These are phyloP conservation scores for Zea luxurians DNA, from an alignment of 176 grass and related monocot genomes.

Conservation along the genomic window DNA sequence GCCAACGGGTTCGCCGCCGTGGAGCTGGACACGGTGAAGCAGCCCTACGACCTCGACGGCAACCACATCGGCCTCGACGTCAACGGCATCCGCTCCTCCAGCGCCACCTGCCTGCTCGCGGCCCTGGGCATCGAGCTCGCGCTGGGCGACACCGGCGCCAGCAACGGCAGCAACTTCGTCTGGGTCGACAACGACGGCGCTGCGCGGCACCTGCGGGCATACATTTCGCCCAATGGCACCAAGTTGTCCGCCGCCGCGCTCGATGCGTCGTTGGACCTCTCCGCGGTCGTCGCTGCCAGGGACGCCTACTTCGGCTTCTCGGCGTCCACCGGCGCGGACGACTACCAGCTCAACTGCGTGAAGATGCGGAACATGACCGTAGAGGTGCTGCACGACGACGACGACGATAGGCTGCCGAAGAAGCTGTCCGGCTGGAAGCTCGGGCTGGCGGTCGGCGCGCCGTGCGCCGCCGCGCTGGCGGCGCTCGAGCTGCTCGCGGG, in stretches of 20 bases:
- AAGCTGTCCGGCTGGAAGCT: constrained; percentile 38
- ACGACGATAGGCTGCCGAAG: not conserved
- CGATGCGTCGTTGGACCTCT: constrained; percentile 67
- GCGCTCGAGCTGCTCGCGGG: constrained; percentile 35
- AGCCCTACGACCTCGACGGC: too few relatives aligned
- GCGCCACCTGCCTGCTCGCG: constrained; percentile 14
- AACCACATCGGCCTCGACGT: too few relatives aligned
- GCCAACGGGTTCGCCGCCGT: constrained; percentile 66
- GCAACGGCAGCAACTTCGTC: constrained; percentile 5
- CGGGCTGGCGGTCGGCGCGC: constrained; percentile 42
- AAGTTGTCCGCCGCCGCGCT: too few relatives aligned
- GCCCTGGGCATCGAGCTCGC: constrained; percentile 63
- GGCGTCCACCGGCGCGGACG: constrained; percentile 53
- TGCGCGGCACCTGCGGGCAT: constrained; percentile 44
- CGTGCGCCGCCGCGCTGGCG: constrained; percentile 32
- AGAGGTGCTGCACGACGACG: constrained; percentile 39
- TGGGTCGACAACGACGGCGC: constrained; percentile 80
- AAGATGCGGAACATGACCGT: constrained; percentile 73
- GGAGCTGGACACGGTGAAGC: too few relatives aligned
- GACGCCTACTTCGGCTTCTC: constrained; percentile 82
- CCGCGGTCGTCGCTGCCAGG: constrained; percentile 13
- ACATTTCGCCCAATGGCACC: constrained; percentile 16
- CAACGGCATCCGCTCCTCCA: too few relatives aligned
- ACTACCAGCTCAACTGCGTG: constrained; percentile 88
- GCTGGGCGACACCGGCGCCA: not conserved